A percentile compares a stretch with the other conserved stretches of the same genome.
Conservation (phyloP, 1,284 basidiomycete genomes). For the Leucoagaricus sp. region DNA sequence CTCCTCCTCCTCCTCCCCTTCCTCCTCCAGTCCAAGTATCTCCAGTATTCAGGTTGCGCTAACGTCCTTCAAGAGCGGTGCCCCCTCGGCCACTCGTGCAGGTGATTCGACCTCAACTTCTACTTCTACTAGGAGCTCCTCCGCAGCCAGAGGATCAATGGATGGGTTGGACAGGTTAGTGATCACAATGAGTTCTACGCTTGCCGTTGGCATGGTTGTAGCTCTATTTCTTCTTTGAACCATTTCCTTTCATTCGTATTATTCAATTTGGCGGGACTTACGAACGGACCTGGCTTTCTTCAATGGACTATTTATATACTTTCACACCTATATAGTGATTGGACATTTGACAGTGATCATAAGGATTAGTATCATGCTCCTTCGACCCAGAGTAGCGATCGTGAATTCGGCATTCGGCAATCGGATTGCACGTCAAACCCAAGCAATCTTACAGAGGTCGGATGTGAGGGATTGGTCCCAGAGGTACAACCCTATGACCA, state of each 20-base stretch:
- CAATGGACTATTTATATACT: not conserved
- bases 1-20: not conserved
- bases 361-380: not conserved
- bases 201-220: slow-evolving; percentile 3
- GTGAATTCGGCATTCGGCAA: not conserved
- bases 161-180: slow-evolving; percentile 1
- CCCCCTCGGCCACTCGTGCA: not conserved
- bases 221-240: not conserved
- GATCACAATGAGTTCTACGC: not conserved
- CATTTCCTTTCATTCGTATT: not conserved
- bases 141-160: not conserved
- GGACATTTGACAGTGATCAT: not conserved
- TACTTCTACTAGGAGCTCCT: not conserved
- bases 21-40: not conserved
- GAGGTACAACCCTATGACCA: slow-evolving; percentile 72
- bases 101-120: not conserved
- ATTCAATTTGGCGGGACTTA: not conserved
- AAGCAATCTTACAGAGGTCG: slow-evolving; percentile 51
- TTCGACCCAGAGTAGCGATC: not conserved
- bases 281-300: not conserved
- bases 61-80: not conserved
- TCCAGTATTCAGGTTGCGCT: not conserved
- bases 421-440: not conserved
- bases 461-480: slow-evolving; percentile 73
- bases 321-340: not conserved